Evolutionary conservation across 2,329 filamentous ascomycete genomes (phyloP).

Genomic region (Fusarium continuum): DNA sequence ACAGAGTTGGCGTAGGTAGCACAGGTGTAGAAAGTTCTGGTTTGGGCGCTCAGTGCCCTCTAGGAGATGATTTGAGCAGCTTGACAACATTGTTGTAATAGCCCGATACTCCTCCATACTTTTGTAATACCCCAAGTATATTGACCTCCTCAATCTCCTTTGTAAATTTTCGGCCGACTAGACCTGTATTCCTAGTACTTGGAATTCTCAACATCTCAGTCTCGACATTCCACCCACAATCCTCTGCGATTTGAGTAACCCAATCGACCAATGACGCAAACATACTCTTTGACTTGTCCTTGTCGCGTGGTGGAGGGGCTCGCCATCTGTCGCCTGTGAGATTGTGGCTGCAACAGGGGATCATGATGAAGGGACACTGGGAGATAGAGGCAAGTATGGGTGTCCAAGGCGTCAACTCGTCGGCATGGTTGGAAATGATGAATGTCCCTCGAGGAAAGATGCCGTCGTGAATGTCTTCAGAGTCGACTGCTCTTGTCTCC

Average conservation of each 20-base stretch:
- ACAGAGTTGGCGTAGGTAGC: background rate
- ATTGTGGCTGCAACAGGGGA: conserved; percentile 94
- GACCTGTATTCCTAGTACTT: conserved; percentile 84
- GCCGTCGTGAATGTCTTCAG: conserved; percentile 62
- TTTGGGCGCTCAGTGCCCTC: conserved; percentile 31
- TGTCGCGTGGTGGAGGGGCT: conserved; percentile 65
- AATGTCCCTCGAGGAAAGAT: conserved; percentile 80
- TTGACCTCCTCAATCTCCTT: conserved; percentile 47
- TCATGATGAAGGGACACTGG: conserved; percentile 84
- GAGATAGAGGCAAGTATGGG: conserved; percentile 84
- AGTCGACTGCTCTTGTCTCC: conserved; percentile 17
- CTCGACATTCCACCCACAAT: conserved; percentile 80
- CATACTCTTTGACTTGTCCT: conserved; percentile 67
- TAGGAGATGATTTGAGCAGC: conserved; percentile 60
- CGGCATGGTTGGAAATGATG: conserved; percentile 96
- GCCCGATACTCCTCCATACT: conserved; percentile 65
- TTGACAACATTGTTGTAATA: conserved; percentile 69
- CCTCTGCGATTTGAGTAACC: conserved; percentile 72
- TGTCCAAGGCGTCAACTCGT: conserved; percentile 96
- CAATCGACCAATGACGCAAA: conserved; percentile 88
- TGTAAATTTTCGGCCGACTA: conserved; percentile 71
- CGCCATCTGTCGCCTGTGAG: conserved; percentile 80
- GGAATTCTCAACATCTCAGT: conserved; percentile 90
- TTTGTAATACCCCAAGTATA: conserved; percentile 55
- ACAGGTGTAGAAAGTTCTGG: background rate